phyloP scores from a whole-genome alignment of 345 rosid species.

The Eucalyptus cladocalyx region DNA sequence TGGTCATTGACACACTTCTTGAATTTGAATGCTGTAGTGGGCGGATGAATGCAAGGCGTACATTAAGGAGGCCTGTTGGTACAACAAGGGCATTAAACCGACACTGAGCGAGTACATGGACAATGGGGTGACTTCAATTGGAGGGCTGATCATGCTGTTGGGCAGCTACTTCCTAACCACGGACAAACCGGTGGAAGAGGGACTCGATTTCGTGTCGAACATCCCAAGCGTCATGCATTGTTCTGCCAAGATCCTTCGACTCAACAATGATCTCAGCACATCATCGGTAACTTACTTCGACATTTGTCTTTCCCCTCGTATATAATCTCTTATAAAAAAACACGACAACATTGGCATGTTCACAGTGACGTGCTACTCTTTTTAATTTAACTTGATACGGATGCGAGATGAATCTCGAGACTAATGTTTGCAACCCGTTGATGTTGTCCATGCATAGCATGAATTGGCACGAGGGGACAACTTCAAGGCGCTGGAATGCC shows the following conservation, averaged over 20 bases:
- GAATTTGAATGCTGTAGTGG: neutral
- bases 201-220: neutral
- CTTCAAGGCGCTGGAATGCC: neutral
- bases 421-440: no score
- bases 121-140: neutral
- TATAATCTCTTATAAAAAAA: neutral
- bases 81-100: neutral
- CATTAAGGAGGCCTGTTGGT: neutral
- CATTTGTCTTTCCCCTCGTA: neutral
- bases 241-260: neutral
- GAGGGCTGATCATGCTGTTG: neutral
- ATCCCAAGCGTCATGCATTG: neutral
- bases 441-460: neutral
- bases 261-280: neutral
- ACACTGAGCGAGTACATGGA: neutral
- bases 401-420: neutral
- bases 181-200: neutral
- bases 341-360: neutral
- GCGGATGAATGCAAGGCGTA: neutral
- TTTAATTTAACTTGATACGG: neutral
- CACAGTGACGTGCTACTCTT: neutral
- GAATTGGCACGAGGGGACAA: neutral
- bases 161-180: neutral
- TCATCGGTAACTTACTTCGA: neutral
- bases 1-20: neutral